Conservation (phyloP, 208 protist genomes). For the Leishmania major region DNA sequence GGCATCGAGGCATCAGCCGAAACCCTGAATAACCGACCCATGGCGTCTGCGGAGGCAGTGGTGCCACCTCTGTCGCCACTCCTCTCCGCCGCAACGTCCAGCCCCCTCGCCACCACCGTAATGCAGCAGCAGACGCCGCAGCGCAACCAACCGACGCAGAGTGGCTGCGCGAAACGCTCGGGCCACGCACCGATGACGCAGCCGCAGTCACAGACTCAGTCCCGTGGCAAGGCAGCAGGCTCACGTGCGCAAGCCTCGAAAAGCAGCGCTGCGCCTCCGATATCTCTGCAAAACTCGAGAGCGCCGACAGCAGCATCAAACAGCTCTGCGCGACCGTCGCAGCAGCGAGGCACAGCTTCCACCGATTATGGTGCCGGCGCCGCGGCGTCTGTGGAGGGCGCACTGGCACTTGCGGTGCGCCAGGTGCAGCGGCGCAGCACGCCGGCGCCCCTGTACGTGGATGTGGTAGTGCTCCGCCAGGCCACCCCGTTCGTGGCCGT, state of each 20-base stretch:
- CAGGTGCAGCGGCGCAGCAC: neutral
- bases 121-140: neutral
- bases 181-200: neutral
- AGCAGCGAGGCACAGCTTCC: neutral
- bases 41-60: neutral
- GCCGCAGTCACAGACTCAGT: neutral
- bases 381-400: neutral
- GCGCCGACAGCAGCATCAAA: neutral
- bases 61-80: neutral
- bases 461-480: conserved; percentile 21
- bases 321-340: neutral
- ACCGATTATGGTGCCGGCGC: neutral
- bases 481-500: conserved; percentile 26
- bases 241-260: neutral
- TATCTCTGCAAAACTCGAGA: neutral
- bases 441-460: neutral
- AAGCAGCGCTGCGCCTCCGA: neutral
- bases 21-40: neutral
- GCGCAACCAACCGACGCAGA: neutral
- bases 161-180: neutral
- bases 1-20: neutral
- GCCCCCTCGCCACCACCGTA: neutral
- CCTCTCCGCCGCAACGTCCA: neutral
- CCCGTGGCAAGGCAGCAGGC: neutral
- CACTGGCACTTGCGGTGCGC: neutral